These are phyloP conservation scores for Beta corolliflora DNA, from an alignment of 179 eudicot genomes.

Conservation along the genomic window DNA sequence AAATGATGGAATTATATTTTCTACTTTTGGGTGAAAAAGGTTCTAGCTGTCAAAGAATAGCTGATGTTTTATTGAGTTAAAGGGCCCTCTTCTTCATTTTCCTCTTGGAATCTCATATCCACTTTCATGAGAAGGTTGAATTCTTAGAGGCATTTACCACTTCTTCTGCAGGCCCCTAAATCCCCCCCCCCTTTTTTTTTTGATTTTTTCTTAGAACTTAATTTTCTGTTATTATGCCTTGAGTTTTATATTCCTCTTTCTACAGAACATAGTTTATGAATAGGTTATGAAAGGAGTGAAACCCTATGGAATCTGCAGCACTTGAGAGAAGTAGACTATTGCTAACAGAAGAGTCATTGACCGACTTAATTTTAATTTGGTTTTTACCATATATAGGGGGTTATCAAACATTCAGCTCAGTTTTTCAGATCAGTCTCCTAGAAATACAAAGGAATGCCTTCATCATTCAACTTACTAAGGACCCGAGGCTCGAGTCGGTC, in stretches of 20 bases:
- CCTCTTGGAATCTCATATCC: background rate
- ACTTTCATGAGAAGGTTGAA: background rate
- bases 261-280: background rate
- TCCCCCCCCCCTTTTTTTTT: too few species aligned
- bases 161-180: background rate
- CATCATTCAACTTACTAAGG: too few species aligned
- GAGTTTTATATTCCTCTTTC: background rate
- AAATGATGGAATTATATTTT: background rate
- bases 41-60: background rate
- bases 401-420: background rate
- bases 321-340: background rate
- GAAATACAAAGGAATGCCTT: too few species aligned
- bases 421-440: too few species aligned
- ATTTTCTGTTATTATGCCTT: background rate
- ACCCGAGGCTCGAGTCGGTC: too few species aligned
- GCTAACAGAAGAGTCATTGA: background rate
- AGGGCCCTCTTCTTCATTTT: background rate
- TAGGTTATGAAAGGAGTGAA: background rate
- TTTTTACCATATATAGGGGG: background rate
- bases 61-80: background rate
- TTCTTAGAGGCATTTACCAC: background rate
- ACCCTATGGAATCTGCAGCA: background rate
- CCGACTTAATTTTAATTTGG: background rate
- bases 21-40: constrained; percentile 4
- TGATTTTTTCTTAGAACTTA: background rate